Percentiles rank a stretch among this genome's conserved stretches.
Evolutionary conservation across 228 moss, liverwort and hornwort genomes (phyloP).

Genomic region (Sphagnum fallax): DNA sequence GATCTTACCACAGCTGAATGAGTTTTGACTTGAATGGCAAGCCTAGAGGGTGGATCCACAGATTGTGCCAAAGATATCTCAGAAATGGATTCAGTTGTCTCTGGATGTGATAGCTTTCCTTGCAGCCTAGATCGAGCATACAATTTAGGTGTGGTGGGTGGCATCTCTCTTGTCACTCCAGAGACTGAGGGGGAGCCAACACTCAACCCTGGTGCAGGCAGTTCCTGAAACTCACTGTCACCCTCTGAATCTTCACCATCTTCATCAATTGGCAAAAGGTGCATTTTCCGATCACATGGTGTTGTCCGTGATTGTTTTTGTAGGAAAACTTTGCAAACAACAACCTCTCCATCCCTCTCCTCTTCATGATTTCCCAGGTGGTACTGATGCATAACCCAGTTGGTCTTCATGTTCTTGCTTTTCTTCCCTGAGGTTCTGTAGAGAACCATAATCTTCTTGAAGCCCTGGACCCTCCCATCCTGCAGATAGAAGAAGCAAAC

Average conservation of each 20-base stretch:
- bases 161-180: constrained; percentile 53
- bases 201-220: constrained; percentile 34
- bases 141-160: constrained; percentile 58
- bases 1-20: constrained; percentile 40
- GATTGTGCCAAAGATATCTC: constrained; percentile 21
- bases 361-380: constrained; percentile 79
- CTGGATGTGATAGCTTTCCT: constrained; percentile 39
- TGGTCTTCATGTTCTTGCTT: constrained; percentile 83
- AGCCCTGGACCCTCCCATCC: constrained; percentile 46
- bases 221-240: constrained; percentile 46
- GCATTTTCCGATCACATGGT: constrained; percentile 56
- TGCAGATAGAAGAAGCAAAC: constrained; percentile 1
- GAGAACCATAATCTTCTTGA: constrained; percentile 96
- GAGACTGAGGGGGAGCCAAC: constrained; percentile 44
- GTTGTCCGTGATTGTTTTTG: constrained; percentile 87
- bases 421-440: constrained; percentile 79
- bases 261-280: constrained; percentile 28
- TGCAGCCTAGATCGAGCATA: constrained; percentile 42
- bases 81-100: constrained; percentile 41
- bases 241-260: constrained; percentile 52
- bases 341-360: constrained; percentile 89
- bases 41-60: constrained; percentile 31
- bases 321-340: constrained; percentile 91
- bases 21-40: constrained; percentile 64
- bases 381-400: constrained; percentile 97